Conservation (phyloP, 164 flowering plant species). For the Berberis vulgaris region DNA sequence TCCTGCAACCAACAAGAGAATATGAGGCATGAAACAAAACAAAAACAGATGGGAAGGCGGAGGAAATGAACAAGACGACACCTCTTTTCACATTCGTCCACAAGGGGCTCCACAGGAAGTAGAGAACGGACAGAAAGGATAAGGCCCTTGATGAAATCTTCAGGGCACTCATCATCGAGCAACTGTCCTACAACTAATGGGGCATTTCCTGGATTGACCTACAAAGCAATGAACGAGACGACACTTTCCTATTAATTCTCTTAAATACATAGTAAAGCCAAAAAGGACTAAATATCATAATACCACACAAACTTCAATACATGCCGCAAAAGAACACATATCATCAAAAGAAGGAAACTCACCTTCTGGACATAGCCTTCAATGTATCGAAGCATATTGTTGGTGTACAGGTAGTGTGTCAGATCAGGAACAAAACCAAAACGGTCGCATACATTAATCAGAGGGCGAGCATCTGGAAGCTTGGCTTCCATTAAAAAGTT, state of each 20-base stretch:
- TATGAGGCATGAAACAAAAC: conserved; percentile 3
- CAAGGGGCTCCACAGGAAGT: conserved; percentile 97
- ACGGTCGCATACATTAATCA: conserved; percentile 98
- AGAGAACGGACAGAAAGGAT: conserved; percentile 49
- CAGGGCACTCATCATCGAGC: conserved; percentile 98
- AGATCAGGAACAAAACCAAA: conserved; percentile 99
- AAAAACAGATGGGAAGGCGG: background rate
- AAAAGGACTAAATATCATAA: background rate
- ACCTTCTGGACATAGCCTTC: conserved; percentile 99
- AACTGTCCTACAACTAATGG: conserved; percentile 97
- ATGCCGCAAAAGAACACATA: no score
- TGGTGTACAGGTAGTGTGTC: conserved; percentile 86
- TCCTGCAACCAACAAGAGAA: conserved; percentile 37
- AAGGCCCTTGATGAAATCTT: conserved; percentile 95
- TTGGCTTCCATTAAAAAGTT: conserved; percentile 97
- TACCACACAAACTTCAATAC: background rate
- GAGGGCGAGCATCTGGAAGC: conserved; percentile 97
- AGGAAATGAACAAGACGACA: conserved; percentile 9
- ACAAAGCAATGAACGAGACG: conserved; percentile 4
- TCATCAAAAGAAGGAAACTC: background rate
- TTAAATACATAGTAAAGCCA: background rate
- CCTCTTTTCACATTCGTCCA: conserved; percentile 98
- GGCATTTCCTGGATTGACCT: conserved; percentile 97
- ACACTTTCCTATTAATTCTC: no score
- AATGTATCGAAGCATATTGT: conserved; percentile 96